phyloP scores from a whole-genome alignment of 805 yeast genomes.

The Nakazawaea ernobii region DNA sequence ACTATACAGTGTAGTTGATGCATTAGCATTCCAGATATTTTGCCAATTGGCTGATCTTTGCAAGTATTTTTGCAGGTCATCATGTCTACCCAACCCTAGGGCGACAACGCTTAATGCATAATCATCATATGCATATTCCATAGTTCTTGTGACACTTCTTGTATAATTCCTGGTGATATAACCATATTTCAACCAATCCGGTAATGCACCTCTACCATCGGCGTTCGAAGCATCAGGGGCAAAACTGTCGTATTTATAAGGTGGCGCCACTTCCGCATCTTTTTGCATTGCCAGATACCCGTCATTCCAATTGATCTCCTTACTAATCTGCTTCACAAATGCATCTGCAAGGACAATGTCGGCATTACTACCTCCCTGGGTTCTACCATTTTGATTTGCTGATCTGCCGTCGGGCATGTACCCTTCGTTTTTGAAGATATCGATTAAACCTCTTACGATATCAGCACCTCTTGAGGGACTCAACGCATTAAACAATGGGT shows the following conservation, averaged over 20 bases:
- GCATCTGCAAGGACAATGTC: slow-evolving; percentile 33
- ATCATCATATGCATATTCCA: slow-evolving; percentile 32
- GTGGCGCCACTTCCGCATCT: slow-evolving; percentile 30
- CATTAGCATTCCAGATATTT: slow-evolving; percentile 28
- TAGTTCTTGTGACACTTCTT: slow-evolving; percentile 28
- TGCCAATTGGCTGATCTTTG: slow-evolving; percentile 30
- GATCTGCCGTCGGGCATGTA: slow-evolving; percentile 32
- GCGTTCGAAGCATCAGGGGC: slow-evolving; percentile 26
- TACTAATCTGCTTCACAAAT: slow-evolving; percentile 22
- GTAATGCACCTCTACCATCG: slow-evolving; percentile 30
- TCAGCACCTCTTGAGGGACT: slow-evolving; percentile 24
- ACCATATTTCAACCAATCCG: slow-evolving; percentile 28
- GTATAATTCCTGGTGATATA: slow-evolving; percentile 27
- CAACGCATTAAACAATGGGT: slow-evolving; percentile 27
- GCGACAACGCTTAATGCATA: slow-evolving; percentile 29
- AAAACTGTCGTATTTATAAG: slow-evolving; percentile 21
- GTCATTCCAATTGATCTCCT: slow-evolving; percentile 23
- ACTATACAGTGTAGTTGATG: slow-evolving; percentile 14
- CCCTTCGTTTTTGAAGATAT: slow-evolving; percentile 27
- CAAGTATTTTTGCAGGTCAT: slow-evolving; percentile 23
- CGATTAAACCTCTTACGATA: slow-evolving; percentile 23
- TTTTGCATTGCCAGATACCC: slow-evolving; percentile 28
- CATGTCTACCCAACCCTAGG: slow-evolving; percentile 20
- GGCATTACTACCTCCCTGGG: slow-evolving; percentile 33
- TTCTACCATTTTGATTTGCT: slow-evolving; percentile 30